Evolutionary conservation across 169 alveolate species (phyloP).

Genomic region (Plasmodium reichenowi): DNA sequence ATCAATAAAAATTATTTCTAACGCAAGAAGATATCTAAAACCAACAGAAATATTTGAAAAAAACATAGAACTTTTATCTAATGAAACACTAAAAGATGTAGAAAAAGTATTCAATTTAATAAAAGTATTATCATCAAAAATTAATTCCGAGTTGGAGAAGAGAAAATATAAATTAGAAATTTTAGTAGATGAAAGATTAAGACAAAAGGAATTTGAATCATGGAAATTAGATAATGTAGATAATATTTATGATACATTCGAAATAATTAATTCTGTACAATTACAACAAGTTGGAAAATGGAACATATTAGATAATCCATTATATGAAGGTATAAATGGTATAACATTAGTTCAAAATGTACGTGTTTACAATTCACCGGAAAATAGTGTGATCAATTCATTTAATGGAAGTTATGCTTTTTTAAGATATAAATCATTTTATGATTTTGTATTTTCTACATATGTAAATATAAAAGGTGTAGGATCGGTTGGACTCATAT

Average conservation of each 20-base stretch:
- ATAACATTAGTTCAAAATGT: constrained; percentile 63
- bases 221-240: constrained; percentile 31
- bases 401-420: constrained; percentile 83
- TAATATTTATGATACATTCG: constrained; percentile 30
- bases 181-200: constrained; percentile 49
- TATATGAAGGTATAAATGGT: constrained; percentile 61
- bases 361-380: constrained; percentile 58
- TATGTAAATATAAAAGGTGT: constrained; percentile 82
- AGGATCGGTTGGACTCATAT: constrained; percentile 86
- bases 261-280: constrained; percentile 53
- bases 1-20: constrained; percentile 48
- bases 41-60: constrained; percentile 73
- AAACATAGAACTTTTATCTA: constrained; percentile 66
- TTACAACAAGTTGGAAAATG: constrained; percentile 76
- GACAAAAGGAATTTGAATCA: constrained; percentile 70
- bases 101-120: constrained; percentile 56
- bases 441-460: constrained; percentile 80
- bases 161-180: constrained; percentile 64
- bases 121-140: constrained; percentile 57
- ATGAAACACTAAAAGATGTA: constrained; percentile 75
- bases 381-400: constrained; percentile 10
- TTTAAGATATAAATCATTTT: constrained; percentile 81
- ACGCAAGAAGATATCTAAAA: constrained; percentile 69
- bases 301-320: constrained; percentile 72
- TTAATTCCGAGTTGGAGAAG: constrained; percentile 62